Evolutionary conservation across 2,329 filamentous ascomycete species (phyloP).

Genomic region (Diaporthe caulivora): DNA sequence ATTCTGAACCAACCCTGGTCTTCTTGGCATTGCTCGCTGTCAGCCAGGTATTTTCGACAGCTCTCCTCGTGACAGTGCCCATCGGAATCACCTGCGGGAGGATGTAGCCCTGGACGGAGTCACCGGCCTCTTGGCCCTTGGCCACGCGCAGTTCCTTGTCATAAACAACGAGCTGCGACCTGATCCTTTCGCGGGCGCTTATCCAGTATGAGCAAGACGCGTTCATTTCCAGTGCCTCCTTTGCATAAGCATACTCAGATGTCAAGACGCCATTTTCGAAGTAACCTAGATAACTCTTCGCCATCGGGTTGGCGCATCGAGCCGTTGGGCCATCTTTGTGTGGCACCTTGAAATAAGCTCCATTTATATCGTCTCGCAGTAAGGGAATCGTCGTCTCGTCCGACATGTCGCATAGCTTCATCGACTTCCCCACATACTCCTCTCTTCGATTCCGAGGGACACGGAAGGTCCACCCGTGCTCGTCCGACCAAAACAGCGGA

Average conservation of each 20-base stretch:
- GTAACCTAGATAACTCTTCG: conserved; percentile 90
- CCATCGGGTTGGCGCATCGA: conserved; percentile 87
- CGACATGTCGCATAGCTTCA: conserved; percentile 80
- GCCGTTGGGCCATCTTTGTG: conserved; percentile 94
- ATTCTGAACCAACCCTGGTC: conserved; percentile 94
- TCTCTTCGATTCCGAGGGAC: conserved; percentile 73
- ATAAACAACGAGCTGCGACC: conserved; percentile 95
- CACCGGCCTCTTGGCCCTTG: conserved; percentile 40
- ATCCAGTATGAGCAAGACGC: conserved; percentile 99
- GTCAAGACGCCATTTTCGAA: conserved; percentile 91
- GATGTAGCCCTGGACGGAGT: conserved; percentile 78
- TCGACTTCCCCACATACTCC: conserved; percentile 78
- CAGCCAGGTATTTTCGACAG: conserved; percentile 98
- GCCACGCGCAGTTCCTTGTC: conserved; percentile 66
- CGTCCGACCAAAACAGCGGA: conserved; percentile 92
- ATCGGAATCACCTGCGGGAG: conserved; percentile 96
- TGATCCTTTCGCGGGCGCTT: conserved; percentile 92
- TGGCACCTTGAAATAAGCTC: conserved; percentile 90
- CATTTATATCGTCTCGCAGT: conserved; percentile 74
- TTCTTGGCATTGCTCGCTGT: conserved; percentile 97
- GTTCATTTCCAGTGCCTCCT: conserved; percentile 97
- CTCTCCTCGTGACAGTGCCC: conserved; percentile 94
- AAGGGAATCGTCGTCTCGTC: conserved; percentile 74
- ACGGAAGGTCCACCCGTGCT: conserved; percentile 92
- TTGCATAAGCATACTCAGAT: conserved; percentile 90